These are phyloP conservation scores for Rutstroemia sp. DNA, from an alignment of 2,329 filamentous ascomycete species.

Conservation along the genomic window DNA sequence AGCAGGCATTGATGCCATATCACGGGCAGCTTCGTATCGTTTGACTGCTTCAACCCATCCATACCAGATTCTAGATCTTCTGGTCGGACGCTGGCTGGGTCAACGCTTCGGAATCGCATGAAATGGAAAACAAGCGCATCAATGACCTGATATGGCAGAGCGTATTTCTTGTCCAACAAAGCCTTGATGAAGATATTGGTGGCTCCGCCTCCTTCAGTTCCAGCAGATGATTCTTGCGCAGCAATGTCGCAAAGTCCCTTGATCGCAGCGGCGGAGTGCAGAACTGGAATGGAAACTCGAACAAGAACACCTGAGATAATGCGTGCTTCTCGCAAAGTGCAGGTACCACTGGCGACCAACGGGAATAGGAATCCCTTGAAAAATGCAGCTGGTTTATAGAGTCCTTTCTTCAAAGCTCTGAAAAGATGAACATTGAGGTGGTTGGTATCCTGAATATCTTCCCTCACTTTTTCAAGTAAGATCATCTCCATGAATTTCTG, in stretches of 20 bases:
- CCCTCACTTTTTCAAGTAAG: slow-evolving; percentile 80
- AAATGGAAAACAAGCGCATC: slow-evolving; percentile 97
- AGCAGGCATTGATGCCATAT: slow-evolving; percentile 94
- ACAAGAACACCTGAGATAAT: slow-evolving; percentile 84
- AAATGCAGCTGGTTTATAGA: slow-evolving; percentile 92
- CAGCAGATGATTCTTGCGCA: slow-evolving; percentile 75
- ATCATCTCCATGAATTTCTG: slow-evolving; percentile 84
- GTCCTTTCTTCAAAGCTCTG: slow-evolving; percentile 81
- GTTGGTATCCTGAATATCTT: slow-evolving; percentile 89
- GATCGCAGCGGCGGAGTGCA: slow-evolving; percentile 86
- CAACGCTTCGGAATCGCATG: slow-evolving; percentile 71
- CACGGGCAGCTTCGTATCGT: slow-evolving; percentile 70
- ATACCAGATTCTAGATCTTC: slow-evolving; percentile 45
- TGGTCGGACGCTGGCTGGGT: slow-evolving; percentile 48
- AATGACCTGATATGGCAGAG: slow-evolving; percentile 87
- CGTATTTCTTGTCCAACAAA: slow-evolving; percentile 94
- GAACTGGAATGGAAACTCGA: slow-evolving; percentile 77
- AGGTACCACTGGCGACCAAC: slow-evolving; percentile 75
- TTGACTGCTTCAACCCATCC: slow-evolving; percentile 39
- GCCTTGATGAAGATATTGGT: slow-evolving; percentile 94
- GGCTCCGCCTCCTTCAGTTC: slow-evolving; percentile 80
- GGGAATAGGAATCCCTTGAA: slow-evolving; percentile 97
- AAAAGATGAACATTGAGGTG: slow-evolving; percentile 95
- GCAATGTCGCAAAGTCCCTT: slow-evolving; percentile 92
- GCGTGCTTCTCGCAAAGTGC: slow-evolving; percentile 83